Conservation (phyloP, 2,329 filamentous ascomycete genomes). For the Colletotrichum destructivum region DNA sequence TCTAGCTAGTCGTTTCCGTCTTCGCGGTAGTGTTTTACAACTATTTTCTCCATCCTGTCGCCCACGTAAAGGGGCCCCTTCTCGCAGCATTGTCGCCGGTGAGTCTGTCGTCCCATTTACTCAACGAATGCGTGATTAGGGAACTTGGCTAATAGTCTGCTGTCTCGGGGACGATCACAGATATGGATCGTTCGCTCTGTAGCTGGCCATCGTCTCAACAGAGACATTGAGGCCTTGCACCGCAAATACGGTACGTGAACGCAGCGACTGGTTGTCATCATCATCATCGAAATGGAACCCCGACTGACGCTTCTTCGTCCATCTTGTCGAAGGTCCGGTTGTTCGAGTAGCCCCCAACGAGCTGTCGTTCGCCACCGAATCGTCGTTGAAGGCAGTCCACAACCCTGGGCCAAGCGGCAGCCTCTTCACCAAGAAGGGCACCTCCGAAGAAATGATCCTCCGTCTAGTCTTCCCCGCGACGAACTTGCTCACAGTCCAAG, state of each 20-base stretch:
- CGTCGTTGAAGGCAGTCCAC: neutral
- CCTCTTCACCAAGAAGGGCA: constrained; percentile 1
- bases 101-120: neutral
- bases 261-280: neutral
- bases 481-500: neutral
- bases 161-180: neutral
- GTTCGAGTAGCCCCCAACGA: neutral
- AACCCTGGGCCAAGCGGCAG: neutral
- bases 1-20: neutral
- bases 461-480: neutral
- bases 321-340: neutral
- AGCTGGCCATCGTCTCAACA: neutral
- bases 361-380: neutral
- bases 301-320: no score
- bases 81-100: neutral
- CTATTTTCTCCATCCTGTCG: neutral
- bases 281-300: no score
- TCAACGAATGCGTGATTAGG: neutral
- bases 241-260: neutral
- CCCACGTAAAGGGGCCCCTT: neutral
- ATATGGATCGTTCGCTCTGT: neutral
- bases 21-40: neutral
- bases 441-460: neutral
- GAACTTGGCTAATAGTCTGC: neutral
- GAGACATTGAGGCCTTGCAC: constrained; percentile 2